Conservation (phyloP, 441 rosid species). For the Adansonia grandidieri region DNA sequence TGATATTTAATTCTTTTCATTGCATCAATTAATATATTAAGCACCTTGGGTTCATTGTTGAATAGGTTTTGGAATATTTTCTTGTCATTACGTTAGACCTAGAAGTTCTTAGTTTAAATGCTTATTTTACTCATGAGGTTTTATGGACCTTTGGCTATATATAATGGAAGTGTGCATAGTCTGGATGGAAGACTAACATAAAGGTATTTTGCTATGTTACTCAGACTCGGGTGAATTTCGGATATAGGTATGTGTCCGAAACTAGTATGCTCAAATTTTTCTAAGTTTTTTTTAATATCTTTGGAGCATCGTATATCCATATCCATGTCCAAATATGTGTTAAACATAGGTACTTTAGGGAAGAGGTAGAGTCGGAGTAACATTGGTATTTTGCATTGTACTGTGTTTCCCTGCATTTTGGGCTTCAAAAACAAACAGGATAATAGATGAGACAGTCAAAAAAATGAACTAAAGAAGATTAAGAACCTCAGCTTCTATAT, state of each 20-base stretch:
- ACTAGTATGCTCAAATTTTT: too few species aligned
- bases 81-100: constrained; percentile 1
- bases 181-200: neutral
- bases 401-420: neutral
- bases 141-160: neutral
- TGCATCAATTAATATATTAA: neutral
- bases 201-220: neutral
- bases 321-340: too few species aligned
- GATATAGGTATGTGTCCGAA: too few species aligned
- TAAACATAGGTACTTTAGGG: too few species aligned
- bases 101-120: constrained; percentile 13
- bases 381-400: neutral
- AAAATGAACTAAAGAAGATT: constrained; percentile 13
- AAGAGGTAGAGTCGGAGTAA: too few species aligned
- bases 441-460: neutral
- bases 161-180: neutral
- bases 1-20: constrained; percentile 4
- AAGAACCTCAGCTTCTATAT: neutral
- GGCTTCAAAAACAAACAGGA: neutral
- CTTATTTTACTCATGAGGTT: neutral
- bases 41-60: neutral
- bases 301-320: too few species aligned
- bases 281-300: too few species aligned
- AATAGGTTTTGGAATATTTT: constrained; percentile 2
- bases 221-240: too few species aligned